These are phyloP conservation scores for Lasiosphaeriaceae sp. DNA, from an alignment of 495 filamentous ascomycete genomes.

Conservation along the genomic window DNA sequence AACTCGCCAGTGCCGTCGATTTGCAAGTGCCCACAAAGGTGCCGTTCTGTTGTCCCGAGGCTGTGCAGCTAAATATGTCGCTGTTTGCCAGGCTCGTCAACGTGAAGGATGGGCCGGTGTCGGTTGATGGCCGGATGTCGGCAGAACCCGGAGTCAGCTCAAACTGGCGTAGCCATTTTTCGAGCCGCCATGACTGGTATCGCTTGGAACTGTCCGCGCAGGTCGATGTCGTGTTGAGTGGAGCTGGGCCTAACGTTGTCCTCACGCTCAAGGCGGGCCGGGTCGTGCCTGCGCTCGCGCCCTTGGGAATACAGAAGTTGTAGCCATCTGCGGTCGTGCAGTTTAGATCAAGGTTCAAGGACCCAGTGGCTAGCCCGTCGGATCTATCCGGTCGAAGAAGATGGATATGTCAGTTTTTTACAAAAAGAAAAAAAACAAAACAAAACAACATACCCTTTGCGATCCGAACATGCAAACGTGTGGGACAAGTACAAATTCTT, in stretches of 20 bases:
- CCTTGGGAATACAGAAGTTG: slow-evolving; percentile 24
- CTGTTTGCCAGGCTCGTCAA: slow-evolving; percentile 28
- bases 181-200: slow-evolving; percentile 37
- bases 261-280: slow-evolving; percentile 17
- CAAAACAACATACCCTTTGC: slow-evolving; percentile 27
- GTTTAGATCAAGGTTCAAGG: slow-evolving; percentile 26
- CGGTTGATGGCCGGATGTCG: slow-evolving; percentile 5
- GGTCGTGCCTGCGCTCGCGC: slow-evolving; percentile 3
- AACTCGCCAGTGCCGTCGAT: not conserved
- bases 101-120: slow-evolving; percentile 35
- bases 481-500: slow-evolving; percentile 35
- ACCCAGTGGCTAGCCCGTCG: slow-evolving; percentile 31
- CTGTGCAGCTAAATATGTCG: slow-evolving; percentile 25
- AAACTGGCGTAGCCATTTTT: slow-evolving; percentile 32
- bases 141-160: slow-evolving; percentile 24
- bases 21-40: slow-evolving; percentile 25
- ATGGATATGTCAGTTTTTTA: no score
- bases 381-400: slow-evolving; percentile 13
- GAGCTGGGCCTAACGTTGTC: slow-evolving; percentile 15
- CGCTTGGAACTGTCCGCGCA: slow-evolving; percentile 23
- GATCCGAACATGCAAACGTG: slow-evolving; percentile 35
- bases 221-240: slow-evolving; percentile 10
- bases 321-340: slow-evolving; percentile 24
- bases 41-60: slow-evolving; percentile 13
- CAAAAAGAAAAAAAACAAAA: not conserved